Base-by-base conservation (phyloP, 78 protist genomes). In the Tieghemostelium lacteum region DNA sequence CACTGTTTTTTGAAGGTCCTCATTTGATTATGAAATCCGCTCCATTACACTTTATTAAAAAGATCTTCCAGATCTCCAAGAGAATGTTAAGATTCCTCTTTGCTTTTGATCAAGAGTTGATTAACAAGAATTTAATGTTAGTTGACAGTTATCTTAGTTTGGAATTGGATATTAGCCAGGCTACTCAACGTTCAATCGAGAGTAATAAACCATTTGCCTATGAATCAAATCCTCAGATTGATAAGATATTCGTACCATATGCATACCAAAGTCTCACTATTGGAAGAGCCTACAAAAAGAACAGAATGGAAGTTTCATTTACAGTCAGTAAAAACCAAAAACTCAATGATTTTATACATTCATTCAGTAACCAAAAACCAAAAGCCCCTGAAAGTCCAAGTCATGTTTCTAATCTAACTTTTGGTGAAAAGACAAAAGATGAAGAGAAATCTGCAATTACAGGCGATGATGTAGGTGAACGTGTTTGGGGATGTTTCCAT, bases 391-490 rank as follows among this genome's bases (percentile, higher is more conserved):
- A 34, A 54, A 16, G 29, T 62, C 0, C 74, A 62, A 76, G 17
- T 28, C 36, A 33, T 2, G 57, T 77, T 16, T 80, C 88, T 19
- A 57, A 49, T 14, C 65, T 67, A 24, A 80, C 88, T 14, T 83
- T 83, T 42, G 65, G 39, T 16, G 91, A 83, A 36, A 83, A 83
- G 75, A 83, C 91, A 0, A 66, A 60, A 55, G 91, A 83, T 45
- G 91, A 83, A 60, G 91, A 83, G n/a, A 83, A 83, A 63, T 28
- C 63, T 0, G 58, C 65, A 7, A 39, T 14, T 49, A 83, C 58
- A 10, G 91, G 91, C n/a, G 91, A 83, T 42, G 93, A 88, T 54
- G 87, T 75, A 17, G 93, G 88, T 36, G 93, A 88, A 67, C 73
- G 71, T 40, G 75, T 88, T 36, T 88, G 93, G 93, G 93, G 93